Evolutionary conservation across 208 protist genomes (phyloP), one percentile per base, ranked within the genome.

Genomic region (Angomonas deanei): DNA sequence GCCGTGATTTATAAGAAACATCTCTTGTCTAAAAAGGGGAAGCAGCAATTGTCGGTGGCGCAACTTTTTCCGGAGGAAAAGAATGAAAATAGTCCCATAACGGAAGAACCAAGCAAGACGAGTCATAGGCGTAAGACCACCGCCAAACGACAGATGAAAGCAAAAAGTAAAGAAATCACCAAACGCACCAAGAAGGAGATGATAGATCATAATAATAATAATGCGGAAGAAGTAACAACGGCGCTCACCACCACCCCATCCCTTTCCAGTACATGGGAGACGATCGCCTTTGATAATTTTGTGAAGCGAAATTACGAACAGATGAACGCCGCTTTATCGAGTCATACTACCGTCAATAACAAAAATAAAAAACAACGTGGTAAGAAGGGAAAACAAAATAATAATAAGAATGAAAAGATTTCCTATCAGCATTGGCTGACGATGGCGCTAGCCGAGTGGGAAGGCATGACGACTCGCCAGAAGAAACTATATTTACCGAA

Each of bases 401-500:
- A n/a, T n/a, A n/a, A n/a, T n/a, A n/a, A n/a, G n/a, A n/a, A n/a
- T n/a, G n/a, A n/a, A n/a, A n/a, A n/a, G n/a, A n/a, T n/a, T n/a
- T n/a, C n/a, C n/a, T n/a, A n/a, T n/a, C n/a, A 52, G n/a, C 70
- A 79, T 54, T 92, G 86, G 86, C 38, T 76, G 62, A 66, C 71
- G 27, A 76, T 89, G 15, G 86, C 86, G n/a, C 72, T 54, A 11
- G 76, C 70, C 24, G 86, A 92, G 63, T 92, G 86, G 86, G 36
- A 49, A 28, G 78, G 64, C 47, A 82, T 84, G 61, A 85, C 79
- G 13, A 38, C 73, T 17, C 70, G 74, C 3, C 80, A 92, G 60
- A 88, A 82, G 58, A 57, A 66, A 13, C 62, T 62, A 5, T 81
- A 76, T 60, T 31, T 53, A 42, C 36, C 8, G 15, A n/a, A 42